A percentile compares a stretch with the other conserved stretches of the same genome.
Evolutionary conservation across 2,329 filamentous ascomycete species (phyloP).

Genomic region (Fusarium pseudocircinatum): DNA sequence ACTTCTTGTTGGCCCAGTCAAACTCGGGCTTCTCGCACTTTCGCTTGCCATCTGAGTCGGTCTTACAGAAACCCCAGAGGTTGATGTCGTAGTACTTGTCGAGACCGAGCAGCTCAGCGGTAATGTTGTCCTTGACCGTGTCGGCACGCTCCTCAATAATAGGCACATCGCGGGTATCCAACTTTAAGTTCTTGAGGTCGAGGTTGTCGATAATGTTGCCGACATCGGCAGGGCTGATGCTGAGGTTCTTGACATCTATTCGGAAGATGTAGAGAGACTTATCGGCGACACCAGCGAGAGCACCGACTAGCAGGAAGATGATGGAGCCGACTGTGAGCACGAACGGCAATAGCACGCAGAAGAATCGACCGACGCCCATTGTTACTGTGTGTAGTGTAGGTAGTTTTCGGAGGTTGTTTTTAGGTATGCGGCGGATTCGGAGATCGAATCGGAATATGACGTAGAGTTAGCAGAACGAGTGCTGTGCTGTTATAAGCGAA

Average conservation of each 20-base stretch:
- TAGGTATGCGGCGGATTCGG: constrained; percentile 4
- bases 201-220: constrained; percentile 49
- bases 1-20: constrained; percentile 79
- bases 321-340: constrained; percentile 80
- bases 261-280: constrained; percentile 67
- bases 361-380: constrained; percentile 76
- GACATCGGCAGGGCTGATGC: constrained; percentile 48
- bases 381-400: constrained; percentile 16
- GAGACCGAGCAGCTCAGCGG: constrained; percentile 68
- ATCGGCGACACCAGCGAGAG: constrained; percentile 65
- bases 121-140: constrained; percentile 58
- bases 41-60: constrained; percentile 61
- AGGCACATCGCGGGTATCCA: constrained; percentile 39
- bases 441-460: constrained; percentile 36
- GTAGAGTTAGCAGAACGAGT: constrained; percentile 33
- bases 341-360: constrained; percentile 90
- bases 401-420: not conserved
- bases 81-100: constrained; percentile 82
- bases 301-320: constrained; percentile 70
- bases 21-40: constrained; percentile 77
- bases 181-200: constrained; percentile 26
- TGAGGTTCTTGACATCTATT: constrained; percentile 70
- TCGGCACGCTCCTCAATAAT: constrained; percentile 63
- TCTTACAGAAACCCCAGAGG: constrained; percentile 88
- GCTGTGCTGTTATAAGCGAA: constrained; percentile 21